Percentiles rank a stretch among this genome's conserved stretches.
Evolutionary conservation across 1,284 basidiomycete genomes (phyloP).

Genomic region (Caloboletus inedulis): DNA sequence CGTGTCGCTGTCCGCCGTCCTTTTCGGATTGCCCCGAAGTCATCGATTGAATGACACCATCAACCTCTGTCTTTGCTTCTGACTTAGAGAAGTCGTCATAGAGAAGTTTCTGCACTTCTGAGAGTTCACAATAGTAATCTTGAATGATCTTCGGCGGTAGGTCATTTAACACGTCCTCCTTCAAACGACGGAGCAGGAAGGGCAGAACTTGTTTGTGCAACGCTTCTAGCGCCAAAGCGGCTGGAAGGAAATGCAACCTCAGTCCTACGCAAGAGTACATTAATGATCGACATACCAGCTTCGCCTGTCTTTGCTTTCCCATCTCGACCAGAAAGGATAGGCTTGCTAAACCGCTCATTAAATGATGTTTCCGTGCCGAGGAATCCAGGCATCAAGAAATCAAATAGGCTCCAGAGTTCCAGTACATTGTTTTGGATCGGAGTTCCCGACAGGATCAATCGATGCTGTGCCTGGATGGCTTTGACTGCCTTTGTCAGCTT

Average conservation of each 20-base stretch:
- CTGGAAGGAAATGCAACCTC: constrained; percentile 38
- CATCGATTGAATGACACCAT: constrained; percentile 56
- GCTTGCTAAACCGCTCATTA: constrained; percentile 95
- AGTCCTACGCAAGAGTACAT: constrained; percentile 2
- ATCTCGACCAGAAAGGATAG: constrained; percentile 92
- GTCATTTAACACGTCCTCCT: constrained; percentile 96
- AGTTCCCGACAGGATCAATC: constrained; percentile 93
- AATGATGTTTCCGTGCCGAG: constrained; percentile 93
- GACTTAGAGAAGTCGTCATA: constrained; percentile 93
- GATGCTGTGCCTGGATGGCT: constrained; percentile 85
- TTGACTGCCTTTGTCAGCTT: constrained; percentile 98
- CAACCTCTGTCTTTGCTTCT: constrained; percentile 63
- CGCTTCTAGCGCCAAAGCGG: constrained; percentile 90
- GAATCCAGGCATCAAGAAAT: constrained; percentile 99
- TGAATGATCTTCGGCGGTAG: constrained; percentile 99
- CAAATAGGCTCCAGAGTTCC: constrained; percentile 98
- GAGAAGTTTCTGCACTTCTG: constrained; percentile 87
- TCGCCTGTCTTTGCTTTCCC: constrained; percentile 95
- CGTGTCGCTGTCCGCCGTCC: constrained; percentile 67
- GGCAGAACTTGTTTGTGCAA: constrained; percentile 99
- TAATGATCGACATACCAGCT: constrained; percentile 60
- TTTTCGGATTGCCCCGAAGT: constrained; percentile 39
- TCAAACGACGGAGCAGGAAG: constrained; percentile 93
- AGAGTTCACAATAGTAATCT: constrained; percentile 98
- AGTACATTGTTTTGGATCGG: constrained; percentile 99